Conservation (phyloP, 2,329 filamentous ascomycete genomes). For the Bipolaris victoriae region DNA sequence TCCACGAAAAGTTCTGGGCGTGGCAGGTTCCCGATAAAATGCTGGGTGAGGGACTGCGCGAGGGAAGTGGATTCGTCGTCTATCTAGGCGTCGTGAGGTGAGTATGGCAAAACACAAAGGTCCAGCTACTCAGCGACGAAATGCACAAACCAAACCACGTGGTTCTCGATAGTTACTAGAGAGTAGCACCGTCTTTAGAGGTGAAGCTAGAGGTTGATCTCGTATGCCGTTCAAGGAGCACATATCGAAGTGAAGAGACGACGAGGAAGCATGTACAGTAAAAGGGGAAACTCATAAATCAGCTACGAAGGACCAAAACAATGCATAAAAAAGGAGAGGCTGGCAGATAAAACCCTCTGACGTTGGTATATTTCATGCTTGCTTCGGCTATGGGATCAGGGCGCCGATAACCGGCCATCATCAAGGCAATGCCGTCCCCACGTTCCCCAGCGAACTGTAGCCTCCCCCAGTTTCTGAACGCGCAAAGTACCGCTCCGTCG, state of each 20-base stretch:
- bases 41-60: constrained; percentile 64
- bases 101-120: background rate
- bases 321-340: background rate
- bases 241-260: background rate
- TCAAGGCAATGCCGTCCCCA: background rate
- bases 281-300: background rate
- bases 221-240: background rate
- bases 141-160: background rate
- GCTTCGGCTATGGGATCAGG: background rate
- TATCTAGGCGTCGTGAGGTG: constrained; percentile 66
- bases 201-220: background rate
- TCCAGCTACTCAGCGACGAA: background rate
- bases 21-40: constrained; percentile 76
- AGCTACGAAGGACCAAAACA: background rate
- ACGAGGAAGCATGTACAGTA: no score
- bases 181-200: background rate
- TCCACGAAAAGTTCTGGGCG: constrained; percentile 69
- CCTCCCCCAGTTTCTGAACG: background rate
- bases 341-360: background rate
- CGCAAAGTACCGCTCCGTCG: constrained; percentile 27
- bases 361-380: background rate
- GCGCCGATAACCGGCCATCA: constrained; percentile 3
- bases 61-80: constrained; percentile 77
- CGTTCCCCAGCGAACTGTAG: background rate
- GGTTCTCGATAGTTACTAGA: background rate